A percentile compares a stretch with the other conserved stretches of the same genome.
These are phyloP conservation scores for Suillus fuscotomentosus DNA, from an alignment of 768 basidiomycete species.

Conservation along the genomic window DNA sequence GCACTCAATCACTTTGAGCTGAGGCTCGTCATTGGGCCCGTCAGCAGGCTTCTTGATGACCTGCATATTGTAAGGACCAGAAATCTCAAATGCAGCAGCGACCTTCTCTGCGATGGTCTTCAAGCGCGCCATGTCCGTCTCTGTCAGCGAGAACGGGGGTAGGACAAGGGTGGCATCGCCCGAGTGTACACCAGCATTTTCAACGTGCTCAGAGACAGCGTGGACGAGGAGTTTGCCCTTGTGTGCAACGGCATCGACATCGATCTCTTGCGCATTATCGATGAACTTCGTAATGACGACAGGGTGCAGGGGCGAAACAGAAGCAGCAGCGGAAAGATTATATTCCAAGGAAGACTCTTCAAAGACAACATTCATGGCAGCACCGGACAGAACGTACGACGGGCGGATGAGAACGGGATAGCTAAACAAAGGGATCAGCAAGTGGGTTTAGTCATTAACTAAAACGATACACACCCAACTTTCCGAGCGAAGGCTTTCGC, in stretches of 20 bases:
- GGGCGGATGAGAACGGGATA: constrained; percentile 98
- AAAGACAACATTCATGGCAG: constrained; percentile 98
- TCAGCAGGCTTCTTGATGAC: constrained; percentile 81
- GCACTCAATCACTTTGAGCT: constrained; percentile 98
- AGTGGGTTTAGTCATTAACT: constrained; percentile 21
- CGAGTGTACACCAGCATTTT: constrained; percentile 98
- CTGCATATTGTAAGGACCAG: constrained; percentile 99
- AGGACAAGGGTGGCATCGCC: constrained; percentile 98
- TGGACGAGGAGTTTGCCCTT: constrained; percentile 90
- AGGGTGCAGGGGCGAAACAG: constrained; percentile 94
- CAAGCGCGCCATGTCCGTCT: constrained; percentile 78
- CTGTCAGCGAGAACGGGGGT: constrained; percentile 82
- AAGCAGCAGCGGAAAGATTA: constrained; percentile 94
- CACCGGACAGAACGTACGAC: constrained; percentile 97
- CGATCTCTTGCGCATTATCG: constrained; percentile 95
- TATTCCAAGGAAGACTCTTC: constrained; percentile 88
- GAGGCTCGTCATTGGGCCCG: constrained; percentile 50
- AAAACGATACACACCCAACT: constrained; percentile 53
- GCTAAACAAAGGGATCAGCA: constrained; percentile 35
- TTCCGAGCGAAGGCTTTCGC: constrained; percentile 89
- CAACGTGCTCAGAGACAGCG: constrained; percentile 97
- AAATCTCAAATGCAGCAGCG: constrained; percentile 91
- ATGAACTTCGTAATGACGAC: constrained; percentile 99
- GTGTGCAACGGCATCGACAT: constrained; percentile 95
- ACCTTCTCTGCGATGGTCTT: constrained; percentile 96